Percentiles rank a stretch among this genome's conserved stretches.
phyloP scores from a whole-genome alignment of 2,329 filamentous ascomycete genomes.

The Leptographium procerum region DNA sequence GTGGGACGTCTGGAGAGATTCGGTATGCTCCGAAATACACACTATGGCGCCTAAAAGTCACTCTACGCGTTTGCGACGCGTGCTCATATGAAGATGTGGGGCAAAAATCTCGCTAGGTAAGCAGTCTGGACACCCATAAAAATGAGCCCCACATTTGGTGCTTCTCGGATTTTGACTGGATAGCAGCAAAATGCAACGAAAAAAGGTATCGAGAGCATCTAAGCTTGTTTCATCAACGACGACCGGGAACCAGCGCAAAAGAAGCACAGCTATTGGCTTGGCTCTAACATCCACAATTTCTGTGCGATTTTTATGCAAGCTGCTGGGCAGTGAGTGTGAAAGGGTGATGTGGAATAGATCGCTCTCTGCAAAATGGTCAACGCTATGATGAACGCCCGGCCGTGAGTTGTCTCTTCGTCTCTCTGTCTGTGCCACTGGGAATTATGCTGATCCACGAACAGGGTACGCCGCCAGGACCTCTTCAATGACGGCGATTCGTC shows the following conservation, averaged over 20 bases:
- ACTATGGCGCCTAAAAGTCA: background rate
- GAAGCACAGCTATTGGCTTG: background rate
- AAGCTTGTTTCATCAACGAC: background rate
- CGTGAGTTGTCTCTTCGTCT: background rate
- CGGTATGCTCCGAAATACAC: background rate
- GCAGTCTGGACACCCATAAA: background rate
- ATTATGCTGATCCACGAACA: background rate
- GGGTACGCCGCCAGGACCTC: conserved; percentile 10
- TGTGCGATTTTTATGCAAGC: background rate
- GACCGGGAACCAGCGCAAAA: background rate
- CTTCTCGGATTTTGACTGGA: background rate
- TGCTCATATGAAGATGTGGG: background rate
- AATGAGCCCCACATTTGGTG: background rate
- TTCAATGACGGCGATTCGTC: conserved; percentile 5
- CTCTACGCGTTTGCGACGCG: conserved; percentile 4
- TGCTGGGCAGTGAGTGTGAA: background rate
- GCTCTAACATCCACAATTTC: background rate
- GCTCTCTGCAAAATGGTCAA: background rate
- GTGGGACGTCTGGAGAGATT: background rate
- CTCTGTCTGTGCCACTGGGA: background rate
- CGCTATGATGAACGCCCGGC: conserved; percentile 1
- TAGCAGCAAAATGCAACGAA: background rate
- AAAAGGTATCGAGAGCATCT: background rate
- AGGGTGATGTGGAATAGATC: background rate
- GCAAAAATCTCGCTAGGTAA: background rate